Conservation (phyloP, 2,329 filamentous ascomycete species). For the Ophiostoma ulmi region DNA sequence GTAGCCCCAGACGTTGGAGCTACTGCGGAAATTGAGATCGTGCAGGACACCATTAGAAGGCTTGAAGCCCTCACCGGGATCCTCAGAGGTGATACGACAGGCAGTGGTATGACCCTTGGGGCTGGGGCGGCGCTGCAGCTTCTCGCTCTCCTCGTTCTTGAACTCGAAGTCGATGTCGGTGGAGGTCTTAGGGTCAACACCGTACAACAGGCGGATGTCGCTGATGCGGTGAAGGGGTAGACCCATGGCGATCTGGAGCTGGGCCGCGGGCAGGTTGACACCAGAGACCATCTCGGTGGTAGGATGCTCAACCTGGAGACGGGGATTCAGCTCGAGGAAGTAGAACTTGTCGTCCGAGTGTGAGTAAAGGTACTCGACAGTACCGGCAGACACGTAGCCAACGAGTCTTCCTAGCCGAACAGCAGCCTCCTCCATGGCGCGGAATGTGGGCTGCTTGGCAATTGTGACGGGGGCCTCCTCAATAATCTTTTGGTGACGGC, state of each 20-base stretch:
- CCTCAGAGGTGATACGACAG: slow-evolving; percentile 98
- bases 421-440: slow-evolving; percentile 92
- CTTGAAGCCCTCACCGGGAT: slow-evolving; percentile 98
- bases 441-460: slow-evolving; percentile 82
- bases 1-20: slow-evolving; percentile 99
- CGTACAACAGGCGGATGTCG: slow-evolving; percentile 93
- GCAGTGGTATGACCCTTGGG: slow-evolving; percentile 97
- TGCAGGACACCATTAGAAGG: slow-evolving; percentile 98
- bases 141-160: slow-evolving; percentile 73
- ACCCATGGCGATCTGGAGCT: slow-evolving; percentile 99
- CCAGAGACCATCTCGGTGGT: slow-evolving; percentile 99
- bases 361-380: slow-evolving; percentile 98
- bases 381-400: slow-evolving; percentile 97
- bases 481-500: slow-evolving; percentile 99
- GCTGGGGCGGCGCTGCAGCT: slow-evolving; percentile 81
- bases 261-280: slow-evolving; percentile 92
- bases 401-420: slow-evolving; percentile 90
- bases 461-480: slow-evolving; percentile 98
- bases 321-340: slow-evolving; percentile 96
- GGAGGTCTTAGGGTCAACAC: slow-evolving; percentile 80
- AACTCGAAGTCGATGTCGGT: slow-evolving; percentile 97
- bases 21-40: slow-evolving; percentile 97
- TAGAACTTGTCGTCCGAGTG: slow-evolving; percentile 98
- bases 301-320: slow-evolving; percentile 98
- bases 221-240: slow-evolving; percentile 90